A percentile compares a stretch with the other conserved stretches of the same genome.
These are phyloP conservation scores for Globisporangium orthogonon DNA, from an alignment of 352 stramenopile genomes.

Conservation along the genomic window DNA sequence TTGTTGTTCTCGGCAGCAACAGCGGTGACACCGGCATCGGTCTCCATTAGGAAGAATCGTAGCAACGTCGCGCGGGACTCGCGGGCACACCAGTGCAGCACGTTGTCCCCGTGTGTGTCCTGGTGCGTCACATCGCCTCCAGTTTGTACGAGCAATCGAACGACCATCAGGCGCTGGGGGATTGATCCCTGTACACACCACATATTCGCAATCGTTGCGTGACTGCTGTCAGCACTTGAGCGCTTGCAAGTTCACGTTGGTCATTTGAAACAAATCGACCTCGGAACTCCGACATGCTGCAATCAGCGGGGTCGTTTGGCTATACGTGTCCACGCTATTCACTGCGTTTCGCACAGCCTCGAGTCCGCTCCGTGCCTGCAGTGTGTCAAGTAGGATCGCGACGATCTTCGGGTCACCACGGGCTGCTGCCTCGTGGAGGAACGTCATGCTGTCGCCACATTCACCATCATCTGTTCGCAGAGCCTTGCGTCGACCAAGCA, in stretches of 20 bases:
- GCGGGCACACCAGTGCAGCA: conserved; percentile 64
- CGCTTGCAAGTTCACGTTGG: not conserved
- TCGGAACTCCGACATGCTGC: conserved; percentile 40
- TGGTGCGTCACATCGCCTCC: conserved; percentile 32
- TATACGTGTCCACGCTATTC: conserved; percentile 48
- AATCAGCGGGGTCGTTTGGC: conserved; percentile 49
- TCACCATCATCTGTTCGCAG: not conserved
- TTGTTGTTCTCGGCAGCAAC: conserved; percentile 49
- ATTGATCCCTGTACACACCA: conserved; percentile 21
- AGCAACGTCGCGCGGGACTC: conserved; percentile 38
- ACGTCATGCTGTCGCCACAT: conserved; percentile 18
- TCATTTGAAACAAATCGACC: not conserved
- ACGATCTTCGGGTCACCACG: conserved; percentile 29
- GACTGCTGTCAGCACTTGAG: not conserved
- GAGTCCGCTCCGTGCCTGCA: conserved; percentile 23
- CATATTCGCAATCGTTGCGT: not conserved
- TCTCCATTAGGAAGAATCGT: conserved; percentile 53
- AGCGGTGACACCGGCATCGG: conserved; percentile 39
- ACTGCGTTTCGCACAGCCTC: conserved; percentile 25
- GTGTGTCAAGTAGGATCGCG: conserved; percentile 24
- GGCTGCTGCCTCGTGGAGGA: conserved; percentile 52
- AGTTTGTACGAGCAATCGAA: conserved; percentile 38
- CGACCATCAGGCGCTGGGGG: conserved; percentile 34
- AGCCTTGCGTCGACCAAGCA: conserved; percentile 29
- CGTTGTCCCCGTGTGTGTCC: conserved; percentile 60